Base-by-base conservation (phyloP, 2,329 filamentous ascomycete species). In the Aspergillus awamori region DNA sequence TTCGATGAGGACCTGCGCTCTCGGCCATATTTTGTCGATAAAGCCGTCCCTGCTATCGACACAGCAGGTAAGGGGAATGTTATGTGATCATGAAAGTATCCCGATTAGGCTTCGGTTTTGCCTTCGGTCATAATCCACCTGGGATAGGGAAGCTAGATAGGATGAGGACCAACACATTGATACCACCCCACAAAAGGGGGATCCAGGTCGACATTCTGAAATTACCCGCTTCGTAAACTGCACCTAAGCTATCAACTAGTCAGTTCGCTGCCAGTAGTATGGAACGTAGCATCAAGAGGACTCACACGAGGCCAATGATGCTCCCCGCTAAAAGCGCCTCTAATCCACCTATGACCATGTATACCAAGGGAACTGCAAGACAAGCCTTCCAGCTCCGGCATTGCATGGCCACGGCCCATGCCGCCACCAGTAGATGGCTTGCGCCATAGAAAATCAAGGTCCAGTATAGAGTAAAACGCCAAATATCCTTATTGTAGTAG, bases 151-250 rank as follows among this genome's bases (percentile, higher is more conserved):
- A 97, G 4, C 92, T 95, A 5, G 92, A 95, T 64, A 96, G 82
- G 53, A 97, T 87, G 49, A 97, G 81, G 30, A 96, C 84, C 51
- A 97, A 76, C 8, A 94, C 88, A 74, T 92, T 96, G 75, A 94
- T 89, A 72, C 91, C 84, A 1, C 87, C 91, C 93, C 93, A 97
- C 22, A 93, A 85, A 71, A 95, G 90, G 0, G 93, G 93, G 55
- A 96, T 91, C 93, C 93, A 97, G 0, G 93, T 97, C 49, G 92
- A 94, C 92, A 97, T 95, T 70, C 88, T 84, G 74, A 94, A 96
- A 76, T 89, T 92, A 47, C 92, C 93, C 2, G 89, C 86, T 68
- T 87, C 86, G 73, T 96, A 97, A 38, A 94, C 86, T 8, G 89
- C 91, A 11, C 91, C 92, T 20, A 96, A 80, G 53, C 91, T 93